A percentile compares a stretch with the other conserved stretches of the same genome.
Conservation (phyloP, 1,139 yeast genomes). For the Suhomyces terraborum region DNA sequence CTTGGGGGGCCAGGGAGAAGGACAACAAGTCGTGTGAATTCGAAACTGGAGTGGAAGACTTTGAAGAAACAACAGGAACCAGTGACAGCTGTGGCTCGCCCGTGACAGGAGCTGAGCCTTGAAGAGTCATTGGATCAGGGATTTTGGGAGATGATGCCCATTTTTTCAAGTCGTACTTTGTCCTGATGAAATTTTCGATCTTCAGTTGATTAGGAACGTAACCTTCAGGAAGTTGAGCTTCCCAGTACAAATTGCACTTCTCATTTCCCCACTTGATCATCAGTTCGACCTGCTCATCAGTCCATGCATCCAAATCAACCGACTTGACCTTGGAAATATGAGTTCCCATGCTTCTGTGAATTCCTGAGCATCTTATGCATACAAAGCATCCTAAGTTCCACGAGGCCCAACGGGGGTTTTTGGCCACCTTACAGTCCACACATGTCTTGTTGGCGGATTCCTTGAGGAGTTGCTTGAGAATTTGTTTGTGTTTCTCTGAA, state of each 20-base stretch:
- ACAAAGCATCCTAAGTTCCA: slow-evolving; percentile 94
- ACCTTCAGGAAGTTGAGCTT: slow-evolving; percentile 65
- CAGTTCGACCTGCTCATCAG: slow-evolving; percentile 83
- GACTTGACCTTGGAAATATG: slow-evolving; percentile 87
- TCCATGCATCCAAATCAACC: slow-evolving; percentile 95
- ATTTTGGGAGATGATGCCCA: slow-evolving; percentile 62
- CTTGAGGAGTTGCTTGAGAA: slow-evolving; percentile 69
- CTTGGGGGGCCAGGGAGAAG: not conserved
- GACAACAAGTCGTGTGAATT: slow-evolving; percentile 10
- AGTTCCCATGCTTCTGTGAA: slow-evolving; percentile 93
- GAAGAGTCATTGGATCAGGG: slow-evolving; percentile 59
- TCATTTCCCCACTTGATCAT: slow-evolving; percentile 88
- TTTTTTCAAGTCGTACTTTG: slow-evolving; percentile 86
- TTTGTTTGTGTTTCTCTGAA: slow-evolving; percentile 62
- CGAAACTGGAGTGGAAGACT: not conserved
- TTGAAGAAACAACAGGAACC: slow-evolving; percentile 1
- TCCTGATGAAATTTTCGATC: slow-evolving; percentile 84
- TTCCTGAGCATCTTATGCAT: slow-evolving; percentile 91
- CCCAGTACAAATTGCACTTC: slow-evolving; percentile 81
- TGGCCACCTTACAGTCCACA: slow-evolving; percentile 87
- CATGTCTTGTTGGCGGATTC: slow-evolving; percentile 78
- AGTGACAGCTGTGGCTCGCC: not conserved
- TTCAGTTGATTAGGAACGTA: slow-evolving; percentile 84
- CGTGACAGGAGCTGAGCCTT: slow-evolving; percentile 6
- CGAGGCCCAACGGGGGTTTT: slow-evolving; percentile 97